These are phyloP conservation scores for Cryptosporidium baileyi DNA, from an alignment of 169 alveolate species.

Conservation along the genomic window DNA sequence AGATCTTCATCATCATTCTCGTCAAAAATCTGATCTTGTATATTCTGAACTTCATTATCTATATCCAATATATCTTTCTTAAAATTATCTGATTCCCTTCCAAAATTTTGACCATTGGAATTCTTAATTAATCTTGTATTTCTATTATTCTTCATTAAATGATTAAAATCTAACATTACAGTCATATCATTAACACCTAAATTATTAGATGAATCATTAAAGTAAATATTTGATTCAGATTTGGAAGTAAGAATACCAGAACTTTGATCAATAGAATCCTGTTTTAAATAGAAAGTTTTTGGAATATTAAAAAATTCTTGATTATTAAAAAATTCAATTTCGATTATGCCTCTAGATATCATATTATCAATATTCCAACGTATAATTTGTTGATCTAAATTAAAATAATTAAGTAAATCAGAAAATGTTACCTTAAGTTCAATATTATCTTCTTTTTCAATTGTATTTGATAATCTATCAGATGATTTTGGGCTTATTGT, in stretches of 20 bases:
- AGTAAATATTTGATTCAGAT: background rate
- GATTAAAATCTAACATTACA: slow-evolving; percentile 56
- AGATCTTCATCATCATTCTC: slow-evolving; percentile 53
- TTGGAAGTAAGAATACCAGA: too few relatives aligned
- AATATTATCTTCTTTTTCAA: background rate
- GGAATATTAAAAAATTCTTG: slow-evolving; percentile 20
- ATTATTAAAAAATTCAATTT: background rate
- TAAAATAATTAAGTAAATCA: slow-evolving; percentile 25
- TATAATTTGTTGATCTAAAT: slow-evolving; percentile 1
- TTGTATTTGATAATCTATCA: background rate
- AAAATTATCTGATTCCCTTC: background rate
- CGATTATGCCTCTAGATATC: slow-evolving; percentile 26
- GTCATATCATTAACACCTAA: slow-evolving; percentile 34
- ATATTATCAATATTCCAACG: slow-evolving; percentile 57
- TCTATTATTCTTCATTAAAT: background rate
- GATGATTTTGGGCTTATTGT: slow-evolving; percentile 35
- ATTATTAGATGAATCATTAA: background rate
- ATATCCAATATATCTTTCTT: background rate
- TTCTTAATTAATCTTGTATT: too few relatives aligned
- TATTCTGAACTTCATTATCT: background rate
- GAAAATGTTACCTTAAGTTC: background rate
- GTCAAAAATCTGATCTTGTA: background rate
- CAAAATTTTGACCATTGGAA: too few relatives aligned
- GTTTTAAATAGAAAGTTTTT: background rate
- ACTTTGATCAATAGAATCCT: background rate